These are phyloP conservation scores for Fagopyrum homotropicum DNA, from an alignment of 148 eudicot species.

Conservation along the genomic window DNA sequence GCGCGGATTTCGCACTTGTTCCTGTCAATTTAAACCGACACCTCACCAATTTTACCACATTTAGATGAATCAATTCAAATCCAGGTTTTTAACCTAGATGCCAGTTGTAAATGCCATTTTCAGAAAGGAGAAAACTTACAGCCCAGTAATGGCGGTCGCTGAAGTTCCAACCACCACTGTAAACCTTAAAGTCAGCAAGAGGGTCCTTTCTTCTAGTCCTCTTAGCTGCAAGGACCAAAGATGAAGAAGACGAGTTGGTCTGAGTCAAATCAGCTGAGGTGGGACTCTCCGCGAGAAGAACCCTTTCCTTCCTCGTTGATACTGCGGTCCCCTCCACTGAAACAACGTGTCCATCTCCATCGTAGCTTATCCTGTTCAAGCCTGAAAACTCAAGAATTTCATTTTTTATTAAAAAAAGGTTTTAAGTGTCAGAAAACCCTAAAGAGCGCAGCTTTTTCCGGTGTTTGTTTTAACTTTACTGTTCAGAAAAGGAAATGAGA, in stretches of 20 bases:
- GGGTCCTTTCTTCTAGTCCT: slow-evolving; percentile 54
- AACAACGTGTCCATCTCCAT: slow-evolving; percentile 5
- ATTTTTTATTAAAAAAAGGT: neutral
- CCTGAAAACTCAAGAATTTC: slow-evolving; percentile 3
- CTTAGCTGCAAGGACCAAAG: slow-evolving; percentile 14
- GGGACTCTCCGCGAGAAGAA: neutral
- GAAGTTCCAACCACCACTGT: slow-evolving; percentile 52
- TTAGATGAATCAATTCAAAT: too few species aligned
- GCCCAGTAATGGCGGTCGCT: slow-evolving; percentile 65
- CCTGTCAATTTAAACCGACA: neutral
- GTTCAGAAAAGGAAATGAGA: neutral
- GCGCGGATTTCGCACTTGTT: neutral
- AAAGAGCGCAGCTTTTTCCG: neutral
- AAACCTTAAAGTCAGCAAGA: slow-evolving; percentile 34
- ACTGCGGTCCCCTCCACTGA: slow-evolving; percentile 5
- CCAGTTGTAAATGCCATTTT: too few species aligned
- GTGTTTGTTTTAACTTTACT: neutral
- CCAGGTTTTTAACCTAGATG: too few species aligned
- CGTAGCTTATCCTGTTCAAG: neutral
- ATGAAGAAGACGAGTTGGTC: slow-evolving; percentile 11
- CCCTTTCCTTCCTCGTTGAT: neutral
- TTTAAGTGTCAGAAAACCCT: neutral
- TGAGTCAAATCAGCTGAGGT: slow-evolving; percentile 8
- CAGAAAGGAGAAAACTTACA: slow-evolving; percentile 27
- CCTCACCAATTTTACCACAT: neutral